These are phyloP conservation scores for Penicillium turbatum DNA, from an alignment of 495 filamentous ascomycete genomes.

Conservation along the genomic window DNA sequence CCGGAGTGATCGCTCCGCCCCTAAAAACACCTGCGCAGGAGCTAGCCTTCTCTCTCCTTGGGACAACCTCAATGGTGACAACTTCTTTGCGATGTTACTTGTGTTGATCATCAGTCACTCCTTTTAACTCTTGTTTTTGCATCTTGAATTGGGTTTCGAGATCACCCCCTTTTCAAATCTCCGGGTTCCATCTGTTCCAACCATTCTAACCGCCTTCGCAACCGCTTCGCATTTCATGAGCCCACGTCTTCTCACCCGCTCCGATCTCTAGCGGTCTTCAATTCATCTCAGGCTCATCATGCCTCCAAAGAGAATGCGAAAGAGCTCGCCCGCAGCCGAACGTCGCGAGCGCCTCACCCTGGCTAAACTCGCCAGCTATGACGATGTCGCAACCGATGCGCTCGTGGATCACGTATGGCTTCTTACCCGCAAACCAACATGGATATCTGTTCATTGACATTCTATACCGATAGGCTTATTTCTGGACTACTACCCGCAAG, in stretches of 20 bases:
- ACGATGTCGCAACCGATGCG: constrained; percentile 94
- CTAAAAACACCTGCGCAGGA: constrained; percentile 8
- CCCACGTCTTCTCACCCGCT: neutral
- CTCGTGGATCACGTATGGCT: constrained; percentile 88
- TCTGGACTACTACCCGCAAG: constrained; percentile 94
- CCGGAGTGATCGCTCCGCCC: constrained; percentile 5
- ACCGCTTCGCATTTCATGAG: constrained; percentile 6
- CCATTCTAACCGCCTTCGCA: neutral
- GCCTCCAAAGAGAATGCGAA: constrained; percentile 44
- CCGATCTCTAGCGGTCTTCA: neutral
- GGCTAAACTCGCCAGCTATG: constrained; percentile 82
- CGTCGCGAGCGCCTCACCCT: constrained; percentile 75
- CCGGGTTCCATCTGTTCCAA: neutral
- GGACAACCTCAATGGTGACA: constrained; percentile 9
- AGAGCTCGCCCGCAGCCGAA: constrained; percentile 35
- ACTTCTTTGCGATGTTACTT: neutral
- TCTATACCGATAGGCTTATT: constrained; percentile 63
- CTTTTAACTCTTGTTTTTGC: neutral
- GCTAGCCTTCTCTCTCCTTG: neutral
- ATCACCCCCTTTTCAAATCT: constrained; percentile 3
- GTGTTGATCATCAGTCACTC: constrained; percentile 1
- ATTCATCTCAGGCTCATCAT: constrained; percentile 18
- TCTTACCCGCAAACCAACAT: constrained; percentile 3
- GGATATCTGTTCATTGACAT: constrained; percentile 17
- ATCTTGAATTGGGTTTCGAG: neutral